Percentiles rank a stretch among this genome's conserved stretches.
These are phyloP conservation scores for Sindora glabra DNA, from an alignment of 306 rosid species.

Conservation along the genomic window DNA sequence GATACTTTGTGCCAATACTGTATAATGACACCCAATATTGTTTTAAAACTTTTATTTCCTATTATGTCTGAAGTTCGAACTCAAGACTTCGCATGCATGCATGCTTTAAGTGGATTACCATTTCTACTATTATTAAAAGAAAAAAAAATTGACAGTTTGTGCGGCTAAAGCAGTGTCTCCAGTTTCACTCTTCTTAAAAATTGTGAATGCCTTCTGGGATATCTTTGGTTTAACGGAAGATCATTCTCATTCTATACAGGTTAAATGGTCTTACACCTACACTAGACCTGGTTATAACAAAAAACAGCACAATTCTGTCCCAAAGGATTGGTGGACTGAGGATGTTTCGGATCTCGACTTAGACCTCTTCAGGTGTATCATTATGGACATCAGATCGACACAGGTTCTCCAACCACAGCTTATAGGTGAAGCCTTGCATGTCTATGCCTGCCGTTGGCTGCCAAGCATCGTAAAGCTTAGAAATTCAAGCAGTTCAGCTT, in stretches of 20 bases:
- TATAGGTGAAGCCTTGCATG: constrained; percentile 94
- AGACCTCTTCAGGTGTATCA: constrained; percentile 70
- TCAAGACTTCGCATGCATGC: too few species aligned
- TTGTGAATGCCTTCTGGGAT: too few species aligned
- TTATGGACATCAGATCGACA: constrained; percentile 64
- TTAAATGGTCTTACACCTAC: constrained; percentile 90
- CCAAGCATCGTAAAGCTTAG: constrained; percentile 44
- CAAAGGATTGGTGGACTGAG: constrained; percentile 99
- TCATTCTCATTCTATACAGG: constrained; percentile 52
- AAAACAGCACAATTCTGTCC: constrained; percentile 66
- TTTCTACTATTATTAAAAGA: too few species aligned
- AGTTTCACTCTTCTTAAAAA: too few species aligned
- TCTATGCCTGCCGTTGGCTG: constrained; percentile 76
- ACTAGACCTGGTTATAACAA: constrained; percentile 82
- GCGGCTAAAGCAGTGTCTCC: too few species aligned
- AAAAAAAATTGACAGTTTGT: too few species aligned
- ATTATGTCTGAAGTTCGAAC: too few species aligned
- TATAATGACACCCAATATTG: too few species aligned
- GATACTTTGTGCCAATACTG: too few species aligned
- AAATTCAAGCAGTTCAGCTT: constrained; percentile 25
- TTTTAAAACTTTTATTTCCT: too few species aligned
- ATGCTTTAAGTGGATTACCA: too few species aligned
- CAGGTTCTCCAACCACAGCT: constrained; percentile 68
- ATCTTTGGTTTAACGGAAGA: constrained; percentile 9
- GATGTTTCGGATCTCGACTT: constrained; percentile 77